phyloP scores from a whole-genome alignment of 305 asterid genomes.

The Solanum hybrid region DNA sequence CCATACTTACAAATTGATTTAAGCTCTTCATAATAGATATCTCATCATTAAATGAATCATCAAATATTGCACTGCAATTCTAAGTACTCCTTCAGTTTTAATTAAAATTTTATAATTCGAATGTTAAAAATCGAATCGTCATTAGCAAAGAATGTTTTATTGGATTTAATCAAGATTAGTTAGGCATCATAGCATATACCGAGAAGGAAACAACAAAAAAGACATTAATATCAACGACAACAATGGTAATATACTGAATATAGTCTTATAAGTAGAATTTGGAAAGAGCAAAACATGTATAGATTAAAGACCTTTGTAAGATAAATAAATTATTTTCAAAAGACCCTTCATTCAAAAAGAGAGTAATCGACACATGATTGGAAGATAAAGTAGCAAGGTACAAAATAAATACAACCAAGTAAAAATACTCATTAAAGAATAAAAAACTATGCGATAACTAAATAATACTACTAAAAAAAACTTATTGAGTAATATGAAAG shows the following conservation, averaged over 20 bases:
- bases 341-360: neutral
- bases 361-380: neutral
- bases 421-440: neutral
- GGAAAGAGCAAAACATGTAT: fast-evolving
- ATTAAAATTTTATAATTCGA: too few species aligned
- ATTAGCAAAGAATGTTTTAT: neutral
- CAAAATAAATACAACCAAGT: neutral
- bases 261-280: neutral
- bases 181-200: neutral
- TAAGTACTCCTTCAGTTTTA: too few species aligned
- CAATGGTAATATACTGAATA: neutral
- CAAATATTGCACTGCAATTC: neutral
- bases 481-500: neutral
- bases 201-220: neutral
- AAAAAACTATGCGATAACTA: neutral
- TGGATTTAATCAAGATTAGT: neutral
- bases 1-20: neutral
- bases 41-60: neutral
- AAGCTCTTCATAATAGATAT: neutral
- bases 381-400: neutral
- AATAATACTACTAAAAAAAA: neutral
- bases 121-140: neutral
- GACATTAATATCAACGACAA: neutral
- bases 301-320: neutral
- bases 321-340: fast-evolving